Evolutionary conservation across 495 filamentous ascomycete genomes (phyloP).

Genomic region (Amphirosellinia nigrospora): DNA sequence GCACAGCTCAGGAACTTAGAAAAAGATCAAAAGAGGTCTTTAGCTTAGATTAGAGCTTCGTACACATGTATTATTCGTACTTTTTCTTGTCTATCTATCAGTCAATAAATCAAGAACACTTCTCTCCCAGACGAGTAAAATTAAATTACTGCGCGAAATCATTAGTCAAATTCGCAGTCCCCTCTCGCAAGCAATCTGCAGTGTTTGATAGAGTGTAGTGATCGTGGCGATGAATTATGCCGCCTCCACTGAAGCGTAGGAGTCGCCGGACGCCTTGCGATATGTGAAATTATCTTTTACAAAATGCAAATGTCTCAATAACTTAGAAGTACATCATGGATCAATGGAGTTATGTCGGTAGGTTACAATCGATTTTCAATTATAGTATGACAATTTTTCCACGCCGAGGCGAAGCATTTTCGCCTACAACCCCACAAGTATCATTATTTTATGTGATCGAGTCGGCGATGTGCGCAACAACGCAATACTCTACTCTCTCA

Average conservation of each 20-base stretch:
- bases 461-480: no score
- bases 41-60: no score
- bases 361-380: neutral
- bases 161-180: neutral
- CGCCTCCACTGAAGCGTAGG: neutral
- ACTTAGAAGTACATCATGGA: neutral
- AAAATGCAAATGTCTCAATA: neutral
- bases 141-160: neutral
- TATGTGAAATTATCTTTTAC: neutral
- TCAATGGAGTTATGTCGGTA: neutral
- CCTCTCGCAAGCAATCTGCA: neutral
- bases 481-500: neutral
- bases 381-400: neutral
- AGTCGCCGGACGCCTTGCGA: neutral
- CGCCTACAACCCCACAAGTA: no score
- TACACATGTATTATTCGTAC: no score
- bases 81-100: neutral
- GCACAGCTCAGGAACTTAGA: no score
- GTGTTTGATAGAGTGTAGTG: neutral
- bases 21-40: no score
- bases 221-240: neutral
- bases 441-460: no score
- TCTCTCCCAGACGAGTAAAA: neutral
- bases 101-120: neutral
- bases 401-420: no score